Evolutionary conservation across 108 stramenopile species (phyloP).

Genomic region (Nitzschia sp.): DNA sequence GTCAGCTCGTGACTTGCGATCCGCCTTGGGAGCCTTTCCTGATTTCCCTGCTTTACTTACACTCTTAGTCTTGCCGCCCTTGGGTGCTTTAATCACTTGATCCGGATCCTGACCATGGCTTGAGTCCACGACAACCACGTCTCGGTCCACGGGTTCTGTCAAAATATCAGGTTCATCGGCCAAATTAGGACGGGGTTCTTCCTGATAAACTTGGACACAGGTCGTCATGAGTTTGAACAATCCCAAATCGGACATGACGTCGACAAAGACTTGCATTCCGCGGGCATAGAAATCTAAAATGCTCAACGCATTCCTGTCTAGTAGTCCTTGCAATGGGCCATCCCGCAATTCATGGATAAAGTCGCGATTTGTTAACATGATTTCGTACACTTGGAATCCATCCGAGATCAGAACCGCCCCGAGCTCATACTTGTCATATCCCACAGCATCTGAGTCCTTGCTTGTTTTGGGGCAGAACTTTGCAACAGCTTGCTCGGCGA

Average conservation of each 20-base stretch:
- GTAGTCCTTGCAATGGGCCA: not conserved
- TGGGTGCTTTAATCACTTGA: not conserved
- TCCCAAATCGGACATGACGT: slow-evolving; percentile 33
- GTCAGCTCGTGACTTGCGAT: not conserved
- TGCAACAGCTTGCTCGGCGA: slow-evolving; percentile 12
- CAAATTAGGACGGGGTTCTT: slow-evolving; percentile 10
- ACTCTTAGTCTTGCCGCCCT: not conserved
- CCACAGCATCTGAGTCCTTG: slow-evolving; percentile 18
- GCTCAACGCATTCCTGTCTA: slow-evolving; percentile 9
- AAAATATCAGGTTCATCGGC: slow-evolving; percentile 13
- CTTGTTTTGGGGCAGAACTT: slow-evolving; percentile 26
- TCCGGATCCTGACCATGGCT: not conserved
- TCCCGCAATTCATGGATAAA: slow-evolving; percentile 4
- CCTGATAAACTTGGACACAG: slow-evolving; percentile 25
- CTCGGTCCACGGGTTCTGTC: not conserved
- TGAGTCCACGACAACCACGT: not conserved
- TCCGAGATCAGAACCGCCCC: slow-evolving; percentile 30
- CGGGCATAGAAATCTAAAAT: slow-evolving; percentile 17
- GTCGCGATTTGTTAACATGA: slow-evolving; percentile 15
- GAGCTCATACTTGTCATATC: slow-evolving; percentile 38
- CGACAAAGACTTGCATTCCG: slow-evolving; percentile 20
- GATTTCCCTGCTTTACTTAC: not conserved
- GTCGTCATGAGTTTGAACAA: slow-evolving; percentile 28
- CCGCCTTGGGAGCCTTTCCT: not conserved
- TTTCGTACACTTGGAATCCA: slow-evolving; percentile 33